phyloP scores from a whole-genome alignment of 331 rosid species.

The Quercus tomentella region DNA sequence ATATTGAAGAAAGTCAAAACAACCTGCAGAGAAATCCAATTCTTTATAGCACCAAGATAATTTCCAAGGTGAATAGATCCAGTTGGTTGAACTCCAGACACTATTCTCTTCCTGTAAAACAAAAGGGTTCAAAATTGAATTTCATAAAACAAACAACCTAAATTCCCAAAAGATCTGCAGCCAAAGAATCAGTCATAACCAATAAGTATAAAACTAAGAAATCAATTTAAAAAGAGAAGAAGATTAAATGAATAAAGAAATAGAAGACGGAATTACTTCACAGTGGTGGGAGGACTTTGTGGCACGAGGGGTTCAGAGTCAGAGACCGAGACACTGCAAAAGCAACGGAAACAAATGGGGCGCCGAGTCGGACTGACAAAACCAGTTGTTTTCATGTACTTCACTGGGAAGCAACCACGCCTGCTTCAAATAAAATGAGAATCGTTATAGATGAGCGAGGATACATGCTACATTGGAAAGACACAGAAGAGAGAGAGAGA shows the following conservation, averaged over 20 bases:
- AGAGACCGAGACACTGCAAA: conserved; percentile 34
- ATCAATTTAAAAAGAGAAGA: background rate
- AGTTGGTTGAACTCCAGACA: conserved; percentile 98
- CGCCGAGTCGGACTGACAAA: conserved; percentile 26
- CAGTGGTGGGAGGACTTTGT: conserved; percentile 38
- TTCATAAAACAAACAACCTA: too few species aligned
- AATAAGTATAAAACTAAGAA: background rate
- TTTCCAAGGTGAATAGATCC: conserved; percentile 95
- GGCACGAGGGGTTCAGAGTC: conserved; percentile 29
- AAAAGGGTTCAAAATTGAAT: background rate
- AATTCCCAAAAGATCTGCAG: too few species aligned
- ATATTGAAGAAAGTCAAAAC: background rate
- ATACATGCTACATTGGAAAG: background rate
- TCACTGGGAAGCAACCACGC: conserved; percentile 29
- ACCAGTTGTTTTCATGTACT: conserved; percentile 5
- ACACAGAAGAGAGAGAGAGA: background rate
- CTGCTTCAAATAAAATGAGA: conserved; percentile 31
- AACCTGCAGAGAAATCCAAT: conserved; percentile 95
- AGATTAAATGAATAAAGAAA: background rate
- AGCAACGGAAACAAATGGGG: conserved; percentile 38
- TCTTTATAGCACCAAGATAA: conserved; percentile 90
- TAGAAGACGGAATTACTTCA: conserved; percentile 41
- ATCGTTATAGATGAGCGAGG: background rate
- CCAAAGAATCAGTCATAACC: background rate
- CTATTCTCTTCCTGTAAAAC: conserved; percentile 76